A percentile compares a stretch with the other conserved stretches of the same genome.
Evolutionary conservation across 2,329 filamentous ascomycete species (phyloP).

Genomic region (Cryphonectria parasitica): DNA sequence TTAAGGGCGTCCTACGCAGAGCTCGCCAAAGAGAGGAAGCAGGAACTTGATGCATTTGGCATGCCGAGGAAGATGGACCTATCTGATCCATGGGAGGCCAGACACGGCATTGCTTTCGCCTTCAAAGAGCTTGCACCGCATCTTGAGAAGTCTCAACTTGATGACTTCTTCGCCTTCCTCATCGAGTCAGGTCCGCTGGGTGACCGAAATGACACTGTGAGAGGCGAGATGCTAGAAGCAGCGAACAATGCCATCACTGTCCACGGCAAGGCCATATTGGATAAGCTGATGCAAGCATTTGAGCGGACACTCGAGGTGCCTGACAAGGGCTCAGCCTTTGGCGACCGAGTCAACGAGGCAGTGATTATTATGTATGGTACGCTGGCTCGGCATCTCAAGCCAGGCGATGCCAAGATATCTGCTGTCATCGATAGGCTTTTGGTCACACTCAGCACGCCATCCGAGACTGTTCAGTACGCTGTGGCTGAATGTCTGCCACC

Average conservation of each 20-base stretch:
- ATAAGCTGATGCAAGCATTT: slow-evolving; percentile 89
- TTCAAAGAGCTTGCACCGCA: slow-evolving; percentile 79
- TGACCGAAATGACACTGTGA: slow-evolving; percentile 76
- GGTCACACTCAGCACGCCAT: slow-evolving; percentile 87
- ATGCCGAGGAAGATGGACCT: slow-evolving; percentile 91
- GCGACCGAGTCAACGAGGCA: slow-evolving; percentile 92
- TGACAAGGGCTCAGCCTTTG: slow-evolving; percentile 77
- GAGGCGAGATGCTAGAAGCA: slow-evolving; percentile 90
- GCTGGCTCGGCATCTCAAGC: slow-evolving; percentile 81
- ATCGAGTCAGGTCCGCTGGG: slow-evolving; percentile 87
- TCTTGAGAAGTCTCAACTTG: slow-evolving; percentile 71
- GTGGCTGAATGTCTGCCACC: slow-evolving; percentile 93
- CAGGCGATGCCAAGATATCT: slow-evolving; percentile 85
- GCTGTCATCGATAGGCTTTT: slow-evolving; percentile 86
- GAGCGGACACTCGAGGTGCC: slow-evolving; percentile 85
- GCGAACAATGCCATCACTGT: slow-evolving; percentile 79
- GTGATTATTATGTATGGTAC: slow-evolving; percentile 98
- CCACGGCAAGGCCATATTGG: slow-evolving; percentile 81
- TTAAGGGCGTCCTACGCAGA: slow-evolving; percentile 75
- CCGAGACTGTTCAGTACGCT: slow-evolving; percentile 95
- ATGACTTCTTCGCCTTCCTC: slow-evolving; percentile 81
- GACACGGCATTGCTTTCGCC: slow-evolving; percentile 85
- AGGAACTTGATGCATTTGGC: slow-evolving; percentile 88
- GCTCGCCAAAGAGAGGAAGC: slow-evolving; percentile 79
- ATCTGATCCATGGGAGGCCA: slow-evolving; percentile 86